Conservation (phyloP, 192 early-diverging fungal genomes). For the Kickxella alabastrina region DNA sequence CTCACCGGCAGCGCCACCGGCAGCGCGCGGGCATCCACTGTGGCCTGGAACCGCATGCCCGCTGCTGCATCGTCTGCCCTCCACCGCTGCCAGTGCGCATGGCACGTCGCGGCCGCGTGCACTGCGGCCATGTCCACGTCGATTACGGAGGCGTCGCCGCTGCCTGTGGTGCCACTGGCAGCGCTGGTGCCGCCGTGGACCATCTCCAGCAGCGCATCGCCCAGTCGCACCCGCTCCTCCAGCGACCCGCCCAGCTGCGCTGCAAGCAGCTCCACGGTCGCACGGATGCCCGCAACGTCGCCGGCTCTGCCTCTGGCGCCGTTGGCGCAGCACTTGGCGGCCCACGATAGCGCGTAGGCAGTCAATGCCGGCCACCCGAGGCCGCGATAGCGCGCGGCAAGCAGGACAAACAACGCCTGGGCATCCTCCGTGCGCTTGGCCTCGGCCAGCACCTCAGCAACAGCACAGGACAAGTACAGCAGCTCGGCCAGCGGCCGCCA, state of each 20-base stretch:
- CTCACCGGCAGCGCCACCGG: conserved; percentile 3
- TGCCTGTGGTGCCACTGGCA: no score
- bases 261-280: not conserved
- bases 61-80: not conserved
- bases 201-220: no score
- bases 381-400: conserved; percentile 22
- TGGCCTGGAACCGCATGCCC: conserved; percentile 29
- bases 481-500: conserved; percentile 10
- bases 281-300: no score
- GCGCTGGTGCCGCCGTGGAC: no score
- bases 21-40: conserved; percentile 18
- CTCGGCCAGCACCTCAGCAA: conserved; percentile 16
- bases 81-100: conserved; percentile 46
- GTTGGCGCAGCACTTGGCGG: conserved; percentile 7
- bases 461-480: no score
- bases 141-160: no score
- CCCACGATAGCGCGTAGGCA: conserved; percentile 23
- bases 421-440: not conserved
- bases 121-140: conserved; percentile 31
- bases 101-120: conserved; percentile 36
- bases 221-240: not conserved
- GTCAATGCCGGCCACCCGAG: conserved; percentile 29
- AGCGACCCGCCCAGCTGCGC: not conserved
- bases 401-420: conserved; percentile 7
- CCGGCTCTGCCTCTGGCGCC: no score